Evolutionary conservation across 805 yeast genomes (phyloP).

Genomic region (Cyberlindnera maclurae): DNA sequence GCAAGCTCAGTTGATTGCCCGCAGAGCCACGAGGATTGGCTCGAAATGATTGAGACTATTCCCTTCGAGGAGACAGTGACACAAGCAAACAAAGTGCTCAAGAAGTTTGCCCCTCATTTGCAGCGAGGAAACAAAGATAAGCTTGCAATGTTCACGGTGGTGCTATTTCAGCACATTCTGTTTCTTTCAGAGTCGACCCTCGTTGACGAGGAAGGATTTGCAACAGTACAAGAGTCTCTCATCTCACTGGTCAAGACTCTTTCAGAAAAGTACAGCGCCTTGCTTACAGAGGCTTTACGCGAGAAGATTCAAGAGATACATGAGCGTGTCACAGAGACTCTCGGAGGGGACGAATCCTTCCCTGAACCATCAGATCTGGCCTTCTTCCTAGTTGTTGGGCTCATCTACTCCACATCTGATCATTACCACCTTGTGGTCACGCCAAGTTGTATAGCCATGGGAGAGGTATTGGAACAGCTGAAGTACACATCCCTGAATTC

Average conservation of each 20-base stretch:
- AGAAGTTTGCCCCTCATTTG: conserved; percentile 63
- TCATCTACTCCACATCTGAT: conserved; percentile 87
- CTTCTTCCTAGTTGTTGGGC: conserved; percentile 65
- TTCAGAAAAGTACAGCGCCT: conserved; percentile 58
- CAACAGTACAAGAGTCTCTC: conserved; percentile 35
- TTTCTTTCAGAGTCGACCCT: conserved; percentile 35
- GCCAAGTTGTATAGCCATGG: conserved; percentile 68
- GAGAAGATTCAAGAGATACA: conserved; percentile 49
- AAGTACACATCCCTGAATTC: conserved; percentile 33
- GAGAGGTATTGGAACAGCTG: conserved; percentile 57
- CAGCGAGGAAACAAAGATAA: conserved; percentile 78
- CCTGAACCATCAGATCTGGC: conserved; percentile 51
- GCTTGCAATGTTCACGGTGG: conserved; percentile 53
- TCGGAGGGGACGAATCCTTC: conserved; percentile 26
- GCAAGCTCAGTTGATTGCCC: conserved; percentile 37
- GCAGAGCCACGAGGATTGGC: conserved; percentile 35
- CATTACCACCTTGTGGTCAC: conserved; percentile 89
- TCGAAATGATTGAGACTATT: conserved; percentile 27
- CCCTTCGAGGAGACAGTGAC: conserved; percentile 37
- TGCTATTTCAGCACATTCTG: conserved; percentile 57
- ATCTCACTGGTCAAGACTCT: conserved; percentile 44
- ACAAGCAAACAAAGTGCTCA: conserved; percentile 48
- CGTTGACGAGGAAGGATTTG: conserved; percentile 29
- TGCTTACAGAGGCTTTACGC: conserved; percentile 58
- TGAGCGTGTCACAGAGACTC: conserved; percentile 33